Evolutionary conservation across 2,329 filamentous ascomycete species (phyloP).

Genomic region (Neofusicoccum parvum): DNA sequence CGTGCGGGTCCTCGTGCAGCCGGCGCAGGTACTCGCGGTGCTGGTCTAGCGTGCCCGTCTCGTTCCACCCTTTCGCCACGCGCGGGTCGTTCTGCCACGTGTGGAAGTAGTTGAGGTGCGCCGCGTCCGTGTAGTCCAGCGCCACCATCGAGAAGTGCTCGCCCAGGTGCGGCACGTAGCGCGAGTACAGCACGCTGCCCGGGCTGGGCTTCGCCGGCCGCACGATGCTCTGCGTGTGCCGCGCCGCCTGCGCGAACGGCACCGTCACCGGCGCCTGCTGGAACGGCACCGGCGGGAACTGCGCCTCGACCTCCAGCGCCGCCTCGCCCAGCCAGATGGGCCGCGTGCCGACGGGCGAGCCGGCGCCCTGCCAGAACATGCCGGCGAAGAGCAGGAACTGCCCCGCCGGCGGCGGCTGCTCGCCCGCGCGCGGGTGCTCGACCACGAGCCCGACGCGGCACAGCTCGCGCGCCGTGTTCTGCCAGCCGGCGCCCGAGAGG

Average conservation of each 20-base stretch:
- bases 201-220: constrained; percentile 72
- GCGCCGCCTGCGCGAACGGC: constrained; percentile 48
- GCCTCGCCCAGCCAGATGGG: constrained; percentile 38
- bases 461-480: constrained; percentile 45
- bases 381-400: constrained; percentile 55
- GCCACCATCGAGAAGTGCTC: constrained; percentile 77
- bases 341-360: constrained; percentile 45
- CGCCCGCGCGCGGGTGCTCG: constrained; percentile 40
- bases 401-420: constrained; percentile 38
- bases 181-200: constrained; percentile 72
- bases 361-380: constrained; percentile 49
- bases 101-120: constrained; percentile 73
- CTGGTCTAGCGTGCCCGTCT: constrained; percentile 73
- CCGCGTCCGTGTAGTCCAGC: constrained; percentile 65
- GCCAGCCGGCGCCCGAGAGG: constrained; percentile 41
- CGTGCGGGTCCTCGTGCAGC: constrained; percentile 71
- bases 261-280: constrained; percentile 45
- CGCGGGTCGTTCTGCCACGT: constrained; percentile 83
- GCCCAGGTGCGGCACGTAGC: constrained; percentile 74
- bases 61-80: constrained; percentile 78
- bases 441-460: constrained; percentile 31
- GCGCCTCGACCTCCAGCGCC: constrained; percentile 18
- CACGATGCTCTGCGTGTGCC: constrained; percentile 69
- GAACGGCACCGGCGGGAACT: constrained; percentile 42
- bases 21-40: constrained; percentile 71